A percentile compares a stretch with the other conserved stretches of the same genome.
Conservation (phyloP, 208 protist genomes). For the Leishmania mexicana region DNA sequence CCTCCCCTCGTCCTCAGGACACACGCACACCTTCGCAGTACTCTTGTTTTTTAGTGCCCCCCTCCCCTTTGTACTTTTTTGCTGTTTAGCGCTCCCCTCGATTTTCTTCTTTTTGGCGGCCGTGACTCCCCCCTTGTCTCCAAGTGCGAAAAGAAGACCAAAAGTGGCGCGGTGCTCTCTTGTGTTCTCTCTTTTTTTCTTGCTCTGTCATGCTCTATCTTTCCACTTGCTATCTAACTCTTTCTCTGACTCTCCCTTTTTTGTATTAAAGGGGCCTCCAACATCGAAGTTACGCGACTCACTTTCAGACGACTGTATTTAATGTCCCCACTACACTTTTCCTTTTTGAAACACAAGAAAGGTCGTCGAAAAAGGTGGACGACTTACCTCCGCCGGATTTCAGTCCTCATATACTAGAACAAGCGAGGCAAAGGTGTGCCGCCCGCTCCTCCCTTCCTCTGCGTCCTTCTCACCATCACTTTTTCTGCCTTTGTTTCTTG, state of each 20-base stretch:
- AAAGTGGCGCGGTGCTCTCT: not conserved
- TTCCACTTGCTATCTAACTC: not conserved
- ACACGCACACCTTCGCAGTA: not conserved
- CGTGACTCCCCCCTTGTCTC: not conserved
- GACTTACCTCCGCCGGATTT: not conserved
- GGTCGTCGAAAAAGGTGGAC: not conserved
- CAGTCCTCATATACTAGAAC: not conserved
- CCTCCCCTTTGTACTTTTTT: not conserved
- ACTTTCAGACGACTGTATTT: not conserved
- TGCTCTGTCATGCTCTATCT: not conserved
- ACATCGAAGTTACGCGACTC: not conserved
- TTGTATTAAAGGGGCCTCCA: not conserved
- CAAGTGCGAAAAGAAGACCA: not conserved
- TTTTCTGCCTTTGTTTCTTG: conserved; percentile 8
- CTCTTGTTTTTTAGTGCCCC: not conserved
- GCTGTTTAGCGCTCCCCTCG: not conserved
- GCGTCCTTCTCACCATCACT: conserved; percentile 9
- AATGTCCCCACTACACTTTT: not conserved
- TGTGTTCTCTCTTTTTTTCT: not conserved
- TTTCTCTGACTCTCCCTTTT: not conserved
- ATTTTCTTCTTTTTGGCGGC: conserved; percentile 11
- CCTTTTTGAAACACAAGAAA: not conserved
- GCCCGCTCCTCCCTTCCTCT: conserved; percentile 7
- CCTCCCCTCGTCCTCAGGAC: not conserved
- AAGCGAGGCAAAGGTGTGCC: not conserved